Conservation (phyloP, 2,329 filamentous ascomycete species). For the Zarea fungicola region DNA sequence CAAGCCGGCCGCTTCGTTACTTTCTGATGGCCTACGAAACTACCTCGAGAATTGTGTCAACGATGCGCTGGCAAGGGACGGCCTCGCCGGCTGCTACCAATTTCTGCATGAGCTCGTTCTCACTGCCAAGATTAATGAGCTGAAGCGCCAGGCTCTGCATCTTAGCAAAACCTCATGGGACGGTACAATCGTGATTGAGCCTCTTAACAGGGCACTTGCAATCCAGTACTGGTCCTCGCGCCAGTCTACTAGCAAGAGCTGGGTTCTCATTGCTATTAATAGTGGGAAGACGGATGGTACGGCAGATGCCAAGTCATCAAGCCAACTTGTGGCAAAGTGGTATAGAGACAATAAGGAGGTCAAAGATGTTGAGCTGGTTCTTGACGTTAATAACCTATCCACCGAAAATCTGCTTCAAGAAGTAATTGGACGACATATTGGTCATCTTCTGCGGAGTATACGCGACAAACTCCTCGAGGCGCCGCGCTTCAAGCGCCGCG, state of each 20-base stretch:
- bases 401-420: conserved; percentile 68
- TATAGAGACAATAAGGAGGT: conserved; percentile 77
- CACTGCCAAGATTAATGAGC: conserved; percentile 82
- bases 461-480: conserved; percentile 54
- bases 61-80: conserved; percentile 60
- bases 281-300: conserved; percentile 50
- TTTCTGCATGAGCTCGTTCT: conserved; percentile 83
- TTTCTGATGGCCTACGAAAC: conserved; percentile 59
- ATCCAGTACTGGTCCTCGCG: conserved; percentile 86
- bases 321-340: conserved; percentile 66
- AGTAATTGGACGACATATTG: conserved; percentile 70
- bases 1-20: conserved; percentile 55
- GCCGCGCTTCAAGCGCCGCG: conserved; percentile 55
- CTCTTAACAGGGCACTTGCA: conserved; percentile 73
- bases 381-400: conserved; percentile 65
- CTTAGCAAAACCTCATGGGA: conserved; percentile 70
- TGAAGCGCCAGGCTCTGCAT: conserved; percentile 70
- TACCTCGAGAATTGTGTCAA: conserved; percentile 71
- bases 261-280: conserved; percentile 81
- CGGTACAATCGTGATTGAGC: conserved; percentile 70
- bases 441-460: conserved; percentile 63
- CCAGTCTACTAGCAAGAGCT: conserved; percentile 60
- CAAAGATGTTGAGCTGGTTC: conserved; percentile 57
- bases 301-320: conserved; percentile 41
- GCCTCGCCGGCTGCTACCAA: conserved; percentile 74